phyloP scores from a whole-genome alignment of 2,329 filamentous ascomycete species.

The Botrytis hyacinthi region DNA sequence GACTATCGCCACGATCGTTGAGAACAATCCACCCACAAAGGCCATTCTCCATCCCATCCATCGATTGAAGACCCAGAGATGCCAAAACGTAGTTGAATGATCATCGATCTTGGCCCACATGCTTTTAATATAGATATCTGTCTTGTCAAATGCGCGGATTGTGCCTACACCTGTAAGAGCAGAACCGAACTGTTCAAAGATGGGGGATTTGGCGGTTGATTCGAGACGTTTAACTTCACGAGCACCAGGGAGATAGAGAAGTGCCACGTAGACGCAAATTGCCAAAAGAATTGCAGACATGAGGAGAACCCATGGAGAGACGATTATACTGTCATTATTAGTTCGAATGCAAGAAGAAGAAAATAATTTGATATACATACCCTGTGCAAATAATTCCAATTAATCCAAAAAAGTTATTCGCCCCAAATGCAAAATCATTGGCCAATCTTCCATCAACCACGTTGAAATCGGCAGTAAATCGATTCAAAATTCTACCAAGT shows the following conservation, averaged over 20 bases:
- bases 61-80: constrained; percentile 70
- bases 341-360: constrained; percentile 51
- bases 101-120: constrained; percentile 71
- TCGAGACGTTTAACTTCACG: constrained; percentile 76
- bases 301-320: constrained; percentile 65
- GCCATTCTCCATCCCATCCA: constrained; percentile 76
- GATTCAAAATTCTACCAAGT: constrained; percentile 71
- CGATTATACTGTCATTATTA: constrained; percentile 49
- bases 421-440: constrained; percentile 59
- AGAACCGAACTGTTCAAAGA: constrained; percentile 77
- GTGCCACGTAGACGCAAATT: constrained; percentile 57
- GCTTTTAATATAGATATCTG: constrained; percentile 61
- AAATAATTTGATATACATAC: constrained; percentile 29
- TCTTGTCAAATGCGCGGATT: constrained; percentile 72
- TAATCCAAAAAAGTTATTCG: constrained; percentile 60
- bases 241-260: constrained; percentile 65
- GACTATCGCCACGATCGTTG: constrained; percentile 61
- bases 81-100: constrained; percentile 63
- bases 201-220: constrained; percentile 72
- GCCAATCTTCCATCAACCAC: constrained; percentile 67
- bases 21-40: constrained; percentile 66
- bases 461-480: constrained; percentile 76
- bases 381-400: constrained; percentile 65
- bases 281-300: constrained; percentile 58
- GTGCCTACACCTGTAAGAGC: constrained; percentile 71